A percentile compares a stretch with the other conserved stretches of the same genome.
These are phyloP conservation scores for Areca catechu DNA, from an alignment of 176 grass and related monocot genomes.

Conservation along the genomic window DNA sequence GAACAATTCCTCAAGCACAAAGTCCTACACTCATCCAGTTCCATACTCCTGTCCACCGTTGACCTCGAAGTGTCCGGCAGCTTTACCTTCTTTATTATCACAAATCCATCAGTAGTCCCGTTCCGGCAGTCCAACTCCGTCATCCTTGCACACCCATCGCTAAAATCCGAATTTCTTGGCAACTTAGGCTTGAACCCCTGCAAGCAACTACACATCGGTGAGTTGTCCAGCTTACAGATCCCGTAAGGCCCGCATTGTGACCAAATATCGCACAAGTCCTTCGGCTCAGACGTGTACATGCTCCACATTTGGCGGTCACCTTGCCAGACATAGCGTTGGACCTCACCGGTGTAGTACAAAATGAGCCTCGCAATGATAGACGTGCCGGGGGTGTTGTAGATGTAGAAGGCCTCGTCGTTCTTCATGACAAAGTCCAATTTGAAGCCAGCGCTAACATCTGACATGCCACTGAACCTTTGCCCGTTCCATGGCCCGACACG, in stretches of 20 bases:
- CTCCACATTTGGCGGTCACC: not conserved
- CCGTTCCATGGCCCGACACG: constrained; percentile 1
- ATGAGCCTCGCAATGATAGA: not conserved
- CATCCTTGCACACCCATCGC: not conserved
- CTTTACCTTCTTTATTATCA: not conserved
- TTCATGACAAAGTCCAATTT: not conserved
- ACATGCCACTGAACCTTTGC: not conserved
- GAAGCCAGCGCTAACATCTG: not conserved
- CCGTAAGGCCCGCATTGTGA: not conserved
- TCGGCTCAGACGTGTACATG: not conserved
- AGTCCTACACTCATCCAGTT: not conserved
- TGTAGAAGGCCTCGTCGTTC: not conserved
- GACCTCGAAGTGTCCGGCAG: constrained; percentile 5
- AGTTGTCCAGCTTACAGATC: not conserved
- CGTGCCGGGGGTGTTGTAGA: not conserved
- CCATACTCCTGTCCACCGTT: not conserved
- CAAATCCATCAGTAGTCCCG: not conserved
- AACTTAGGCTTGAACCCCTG: not conserved
- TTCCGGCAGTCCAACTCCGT: not conserved
- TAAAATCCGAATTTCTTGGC: not conserved
- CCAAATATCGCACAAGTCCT: not conserved
- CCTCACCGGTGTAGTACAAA: not conserved
- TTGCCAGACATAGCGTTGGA: not conserved
- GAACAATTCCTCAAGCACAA: not conserved
- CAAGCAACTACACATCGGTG: not conserved